phyloP scores from a whole-genome alignment of 352 stramenopile species.

The Pythium pyrilobum region DNA sequence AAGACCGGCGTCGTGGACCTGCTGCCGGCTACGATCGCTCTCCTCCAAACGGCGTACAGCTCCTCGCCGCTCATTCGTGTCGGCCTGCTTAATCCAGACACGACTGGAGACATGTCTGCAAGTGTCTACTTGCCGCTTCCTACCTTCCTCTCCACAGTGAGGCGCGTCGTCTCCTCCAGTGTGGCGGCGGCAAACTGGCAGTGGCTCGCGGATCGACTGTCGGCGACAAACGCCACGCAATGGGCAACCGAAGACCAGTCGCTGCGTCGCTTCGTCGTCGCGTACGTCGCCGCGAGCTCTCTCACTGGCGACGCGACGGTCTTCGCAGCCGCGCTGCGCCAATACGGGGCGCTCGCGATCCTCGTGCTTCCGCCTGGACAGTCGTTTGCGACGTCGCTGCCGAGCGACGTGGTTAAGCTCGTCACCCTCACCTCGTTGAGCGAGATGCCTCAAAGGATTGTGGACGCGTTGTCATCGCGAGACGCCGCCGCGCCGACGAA shows the following conservation, averaged over 20 bases:
- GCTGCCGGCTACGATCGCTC: constrained; percentile 23
- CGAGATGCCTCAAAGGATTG: constrained; percentile 2
- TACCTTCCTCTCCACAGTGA: not conserved
- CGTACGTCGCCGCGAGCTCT: not conserved
- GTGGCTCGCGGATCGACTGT: not conserved
- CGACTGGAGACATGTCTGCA: not conserved
- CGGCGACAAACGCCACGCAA: constrained; percentile 2
- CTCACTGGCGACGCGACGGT: not conserved
- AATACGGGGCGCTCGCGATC: not conserved
- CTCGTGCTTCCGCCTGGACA: constrained; percentile 4
- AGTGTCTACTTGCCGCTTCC: not conserved
- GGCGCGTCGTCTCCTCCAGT: not conserved
- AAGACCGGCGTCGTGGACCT: constrained; percentile 12
- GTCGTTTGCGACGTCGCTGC: not conserved
- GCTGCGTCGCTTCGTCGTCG: constrained; percentile 2
- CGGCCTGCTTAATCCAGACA: constrained; percentile 4
- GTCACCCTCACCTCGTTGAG: not conserved
- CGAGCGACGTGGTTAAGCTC: constrained; percentile 12
- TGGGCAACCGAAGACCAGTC: constrained; percentile 3
- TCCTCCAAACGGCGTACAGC: not conserved
- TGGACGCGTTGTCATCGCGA: not conserved
- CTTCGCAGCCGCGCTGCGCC: not conserved
- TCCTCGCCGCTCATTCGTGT: not conserved
- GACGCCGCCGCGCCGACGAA: not conserved
- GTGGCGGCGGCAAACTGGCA: not conserved